Percentiles rank a stretch among this genome's conserved stretches.
These are phyloP conservation scores for Xylariaceae sp. DNA, from an alignment of 2,329 filamentous ascomycete species.

Conservation along the genomic window DNA sequence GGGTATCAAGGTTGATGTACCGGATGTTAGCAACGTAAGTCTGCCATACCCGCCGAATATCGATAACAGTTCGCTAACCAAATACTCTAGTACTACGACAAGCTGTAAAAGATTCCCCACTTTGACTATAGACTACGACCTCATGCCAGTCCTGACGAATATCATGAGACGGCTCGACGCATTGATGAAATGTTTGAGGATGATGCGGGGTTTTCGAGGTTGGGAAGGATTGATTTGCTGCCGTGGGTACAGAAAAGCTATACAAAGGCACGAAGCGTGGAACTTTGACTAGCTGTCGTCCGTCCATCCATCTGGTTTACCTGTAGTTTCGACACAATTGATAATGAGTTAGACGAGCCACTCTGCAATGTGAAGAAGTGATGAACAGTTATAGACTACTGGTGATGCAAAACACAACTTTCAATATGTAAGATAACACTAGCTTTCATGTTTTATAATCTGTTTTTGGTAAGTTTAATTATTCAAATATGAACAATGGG, in stretches of 20 bases:
- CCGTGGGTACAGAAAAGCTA: slow-evolving; percentile 44
- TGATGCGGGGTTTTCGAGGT: slow-evolving; percentile 37
- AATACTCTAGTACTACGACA: slow-evolving; percentile 87
- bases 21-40: slow-evolving; percentile 94
- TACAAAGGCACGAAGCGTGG: slow-evolving; percentile 38
- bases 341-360: slow-evolving; percentile 36
- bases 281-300: slow-evolving; percentile 40
- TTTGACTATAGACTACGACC: slow-evolving; percentile 54
- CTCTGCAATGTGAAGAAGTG: background rate
- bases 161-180: slow-evolving; percentile 50
- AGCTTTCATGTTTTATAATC: no score
- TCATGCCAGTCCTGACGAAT: slow-evolving; percentile 52
- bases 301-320: slow-evolving; percentile 39
- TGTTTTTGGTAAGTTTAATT: no score
- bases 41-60: background rate
- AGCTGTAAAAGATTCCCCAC: slow-evolving; percentile 75
- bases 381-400: background rate
- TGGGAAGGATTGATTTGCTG: slow-evolving; percentile 40
- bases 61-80: slow-evolving; percentile 47
- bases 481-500: no score
- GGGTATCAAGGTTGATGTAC: slow-evolving; percentile 97
- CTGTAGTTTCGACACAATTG: slow-evolving; percentile 42
- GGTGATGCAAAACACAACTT: background rate
- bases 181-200: slow-evolving; percentile 34
- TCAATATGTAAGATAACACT: background rate